Base-by-base conservation (phyloP, 2,329 filamentous ascomycete genomes). In the Colletotrichum musae region DNA sequence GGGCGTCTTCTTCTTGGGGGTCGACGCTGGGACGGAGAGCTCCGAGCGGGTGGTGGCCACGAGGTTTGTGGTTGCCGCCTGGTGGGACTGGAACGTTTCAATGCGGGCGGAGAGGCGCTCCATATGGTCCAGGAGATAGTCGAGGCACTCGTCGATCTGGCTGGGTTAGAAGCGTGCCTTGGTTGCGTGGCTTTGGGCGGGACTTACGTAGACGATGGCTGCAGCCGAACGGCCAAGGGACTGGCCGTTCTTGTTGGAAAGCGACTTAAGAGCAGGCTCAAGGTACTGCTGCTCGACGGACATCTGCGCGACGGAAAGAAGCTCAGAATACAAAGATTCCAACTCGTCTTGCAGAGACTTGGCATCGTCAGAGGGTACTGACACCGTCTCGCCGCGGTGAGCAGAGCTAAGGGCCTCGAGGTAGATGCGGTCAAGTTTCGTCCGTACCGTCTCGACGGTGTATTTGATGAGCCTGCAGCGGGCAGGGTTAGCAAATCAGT, bases 271-370 rank as follows among this genome's bases (percentile, higher is more conserved):
- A 1, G 91, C 88, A 0, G 91, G 91, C 68, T 89, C 86, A 5
- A 92, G 82, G 72, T 91, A 86, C 75, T 92, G 89, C 73, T 92
- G 88, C 72, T 93, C 90, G 1, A 91, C 85, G 0, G 91, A 89
- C 88, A 94, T 93, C 71, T 92, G 88, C 6, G 91, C 88, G 2
- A 94, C 89, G 0, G 91, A 88, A 0, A 91, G 81, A 48, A 94
- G 90, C 75, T 94, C 92, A 0, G 89, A 83, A 73, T 92, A 91
- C 3, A 94, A 81, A 5, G 90, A 92, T 72, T 93, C 90, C 1
- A 94, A 82, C 74, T 93, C 92, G 39, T 87, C 86, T 73, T 91
- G 87, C 2, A 92, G 76, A 4, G 85, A 83, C 15, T 79, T 80
- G 10, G 86, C 82, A 6, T 58, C 48, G n/a, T 67, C 52, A 12